Evolutionary conservation across 2,329 filamentous ascomycete species (phyloP).

Genomic region (Talaromyces sp.): DNA sequence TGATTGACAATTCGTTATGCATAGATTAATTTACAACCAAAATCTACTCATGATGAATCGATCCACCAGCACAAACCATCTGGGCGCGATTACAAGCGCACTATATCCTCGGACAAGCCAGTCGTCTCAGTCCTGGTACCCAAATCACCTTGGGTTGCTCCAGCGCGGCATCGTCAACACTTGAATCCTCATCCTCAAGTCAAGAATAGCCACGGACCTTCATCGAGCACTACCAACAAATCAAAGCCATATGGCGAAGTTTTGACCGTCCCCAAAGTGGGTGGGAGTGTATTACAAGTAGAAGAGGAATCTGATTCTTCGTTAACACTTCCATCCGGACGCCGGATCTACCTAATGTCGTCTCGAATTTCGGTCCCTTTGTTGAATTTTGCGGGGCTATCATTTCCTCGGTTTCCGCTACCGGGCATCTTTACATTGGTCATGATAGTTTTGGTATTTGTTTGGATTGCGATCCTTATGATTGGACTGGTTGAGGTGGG

Average conservation of each 20-base stretch:
- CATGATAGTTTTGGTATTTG: slow-evolving; percentile 21
- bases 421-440: slow-evolving; percentile 18
- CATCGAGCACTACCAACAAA: not conserved
- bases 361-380: slow-evolving; percentile 16
- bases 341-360: slow-evolving; percentile 13
- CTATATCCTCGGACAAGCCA: slow-evolving; percentile 4
- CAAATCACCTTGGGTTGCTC: not conserved
- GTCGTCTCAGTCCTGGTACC: slow-evolving; percentile 18
- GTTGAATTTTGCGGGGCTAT: slow-evolving; percentile 5
- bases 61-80: not conserved
- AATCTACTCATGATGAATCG: not conserved
- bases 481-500: slow-evolving; percentile 25
- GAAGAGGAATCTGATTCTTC: not conserved
- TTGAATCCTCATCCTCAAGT: not conserved
- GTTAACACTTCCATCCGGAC: not conserved
- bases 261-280: not conserved
- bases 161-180: not conserved
- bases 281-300: not conserved
- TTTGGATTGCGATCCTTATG: slow-evolving; percentile 26
- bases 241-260: slow-evolving; percentile 7
- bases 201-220: not conserved
- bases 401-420: slow-evolving; percentile 6
- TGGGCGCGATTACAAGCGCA: slow-evolving; percentile 5
- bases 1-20: too few species aligned
- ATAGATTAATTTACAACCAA: not conserved